Evolutionary conservation across 495 filamentous ascomycete species (phyloP).

Genomic region (Podospora tetraspora): DNA sequence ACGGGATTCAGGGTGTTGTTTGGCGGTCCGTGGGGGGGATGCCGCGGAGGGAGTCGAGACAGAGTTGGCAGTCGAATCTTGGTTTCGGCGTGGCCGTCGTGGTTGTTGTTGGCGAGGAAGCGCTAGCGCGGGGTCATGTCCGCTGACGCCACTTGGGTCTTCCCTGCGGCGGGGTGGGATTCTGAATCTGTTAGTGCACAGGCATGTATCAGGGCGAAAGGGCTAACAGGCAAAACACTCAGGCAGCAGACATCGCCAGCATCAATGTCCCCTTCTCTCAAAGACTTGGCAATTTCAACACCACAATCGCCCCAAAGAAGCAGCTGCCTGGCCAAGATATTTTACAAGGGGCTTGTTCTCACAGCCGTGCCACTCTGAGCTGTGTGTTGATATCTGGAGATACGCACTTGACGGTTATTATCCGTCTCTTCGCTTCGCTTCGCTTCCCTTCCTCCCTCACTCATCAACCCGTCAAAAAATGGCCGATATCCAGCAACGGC

Average conservation of each 20-base stretch:
- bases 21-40: neutral
- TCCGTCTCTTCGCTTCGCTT: neutral
- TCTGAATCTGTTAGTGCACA: constrained; percentile 12
- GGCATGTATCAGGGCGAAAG: too few species aligned
- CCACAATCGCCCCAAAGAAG: neutral
- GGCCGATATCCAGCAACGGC: constrained; percentile 49
- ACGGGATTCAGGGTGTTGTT: neutral
- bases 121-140: constrained; percentile 27
- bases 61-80: constrained; percentile 6
- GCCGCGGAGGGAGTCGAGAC: neutral
- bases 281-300: neutral
- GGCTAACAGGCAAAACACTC: constrained; percentile 9
- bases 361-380: neutral
- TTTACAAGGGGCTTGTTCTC: too few species aligned
- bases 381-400: neutral
- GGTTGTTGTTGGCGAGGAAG: constrained; percentile 26
- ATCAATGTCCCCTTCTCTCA: neutral
- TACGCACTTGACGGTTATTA: neutral
- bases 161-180: constrained; percentile 2
- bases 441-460: neutral
- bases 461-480: constrained; percentile 26
- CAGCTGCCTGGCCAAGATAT: neutral
- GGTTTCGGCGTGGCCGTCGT: neutral
- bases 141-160: constrained; percentile 23
- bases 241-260: constrained; percentile 6